phyloP scores from a whole-genome alignment of 192 early-diverging fungal species.

The Rhizophagus sp. region DNA sequence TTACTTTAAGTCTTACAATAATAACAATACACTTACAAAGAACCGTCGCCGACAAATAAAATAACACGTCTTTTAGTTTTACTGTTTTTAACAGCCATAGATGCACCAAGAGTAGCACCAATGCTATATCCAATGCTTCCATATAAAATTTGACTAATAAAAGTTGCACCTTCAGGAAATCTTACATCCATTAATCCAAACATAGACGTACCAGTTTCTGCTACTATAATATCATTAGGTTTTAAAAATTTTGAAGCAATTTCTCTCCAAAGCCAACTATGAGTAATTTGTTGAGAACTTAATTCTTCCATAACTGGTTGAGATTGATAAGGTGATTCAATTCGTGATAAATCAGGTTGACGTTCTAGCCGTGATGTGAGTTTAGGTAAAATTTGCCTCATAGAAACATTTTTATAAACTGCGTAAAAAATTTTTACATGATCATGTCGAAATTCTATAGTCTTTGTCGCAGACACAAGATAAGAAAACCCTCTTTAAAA shows the following conservation, averaged over 20 bases:
- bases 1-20: too few species aligned
- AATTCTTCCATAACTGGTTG: background rate
- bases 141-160: conserved; percentile 44
- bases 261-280: conserved; percentile 47
- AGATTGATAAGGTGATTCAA: background rate
- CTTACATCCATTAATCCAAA: conserved; percentile 44
- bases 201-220: conserved; percentile 49
- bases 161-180: conserved; percentile 37
- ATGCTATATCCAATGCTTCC: conserved; percentile 42
- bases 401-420: background rate
- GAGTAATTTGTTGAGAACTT: conserved; percentile 31
- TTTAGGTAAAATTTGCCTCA: conserved; percentile 3
- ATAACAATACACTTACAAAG: conserved; percentile 31
- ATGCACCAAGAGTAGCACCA: conserved; percentile 47
- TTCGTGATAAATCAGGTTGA: background rate
- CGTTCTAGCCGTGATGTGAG: background rate
- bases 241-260: conserved; percentile 36
- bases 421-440: background rate
- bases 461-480: background rate
- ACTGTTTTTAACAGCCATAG: conserved; percentile 39
- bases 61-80: conserved; percentile 38
- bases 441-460: background rate
- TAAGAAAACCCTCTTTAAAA: background rate
- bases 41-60: conserved; percentile 53
- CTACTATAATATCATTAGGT: conserved; percentile 36